A percentile compares a stretch with the other conserved stretches of the same genome.
phyloP scores from a whole-genome alignment of 768 basidiomycete species.

The Tylopilus rubrobrunneus region DNA sequence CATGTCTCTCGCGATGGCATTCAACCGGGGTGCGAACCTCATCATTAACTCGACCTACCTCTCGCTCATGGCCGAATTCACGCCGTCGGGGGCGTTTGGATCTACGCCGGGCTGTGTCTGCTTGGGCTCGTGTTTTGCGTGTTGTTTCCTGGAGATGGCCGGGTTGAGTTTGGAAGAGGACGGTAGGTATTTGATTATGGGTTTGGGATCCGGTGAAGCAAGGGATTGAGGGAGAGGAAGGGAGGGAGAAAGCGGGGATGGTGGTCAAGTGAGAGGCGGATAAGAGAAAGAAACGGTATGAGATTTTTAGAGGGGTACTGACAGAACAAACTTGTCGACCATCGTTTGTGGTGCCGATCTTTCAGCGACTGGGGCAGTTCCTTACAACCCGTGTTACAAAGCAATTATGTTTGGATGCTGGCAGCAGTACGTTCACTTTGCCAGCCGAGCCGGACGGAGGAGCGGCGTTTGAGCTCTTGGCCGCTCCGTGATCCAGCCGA shows the following conservation, averaged over 20 bases:
- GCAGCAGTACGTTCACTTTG: too few species aligned
- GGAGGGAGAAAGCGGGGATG: constrained; percentile 1
- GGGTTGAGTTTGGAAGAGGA: constrained; percentile 44
- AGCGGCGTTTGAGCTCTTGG: too few species aligned
- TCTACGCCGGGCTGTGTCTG: constrained; percentile 69
- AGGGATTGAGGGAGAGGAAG: constrained; percentile 35
- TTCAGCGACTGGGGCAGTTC: too few species aligned
- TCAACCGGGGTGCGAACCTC: constrained; percentile 76
- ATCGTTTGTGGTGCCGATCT: too few species aligned
- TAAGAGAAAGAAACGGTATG: not conserved
- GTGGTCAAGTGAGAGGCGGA: not conserved
- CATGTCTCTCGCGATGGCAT: constrained; percentile 68
- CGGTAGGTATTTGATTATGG: constrained; percentile 57
- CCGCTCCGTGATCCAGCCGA: too few species aligned
- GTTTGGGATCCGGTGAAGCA: constrained; percentile 57
- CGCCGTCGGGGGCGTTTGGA: constrained; percentile 55
- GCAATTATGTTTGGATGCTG: too few species aligned
- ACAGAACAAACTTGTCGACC: too few species aligned
- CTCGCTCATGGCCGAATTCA: constrained; percentile 69
- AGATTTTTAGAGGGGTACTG: not conserved
- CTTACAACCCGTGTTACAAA: too few species aligned
- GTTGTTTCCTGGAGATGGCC: constrained; percentile 78
- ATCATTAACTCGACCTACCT: constrained; percentile 79
- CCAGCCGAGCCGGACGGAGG: too few species aligned
- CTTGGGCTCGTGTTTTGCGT: constrained; percentile 43